Percentiles rank a stretch among this genome's conserved stretches.
Evolutionary conservation across 805 yeast genomes (phyloP).

Genomic region (Zygosaccharomyces lentus): DNA sequence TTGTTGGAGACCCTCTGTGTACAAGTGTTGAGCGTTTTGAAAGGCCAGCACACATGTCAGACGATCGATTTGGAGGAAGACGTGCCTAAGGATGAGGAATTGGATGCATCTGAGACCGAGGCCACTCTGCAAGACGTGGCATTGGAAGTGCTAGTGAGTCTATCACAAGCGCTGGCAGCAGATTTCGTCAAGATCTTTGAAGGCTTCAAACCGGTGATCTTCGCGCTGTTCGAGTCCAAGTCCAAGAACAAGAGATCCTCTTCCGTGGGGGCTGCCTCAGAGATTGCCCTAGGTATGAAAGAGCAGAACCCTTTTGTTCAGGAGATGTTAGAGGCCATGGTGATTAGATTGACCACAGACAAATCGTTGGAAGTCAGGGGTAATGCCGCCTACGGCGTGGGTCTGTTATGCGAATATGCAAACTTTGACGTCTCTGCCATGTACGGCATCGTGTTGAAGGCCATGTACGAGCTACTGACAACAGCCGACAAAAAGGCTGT

Average conservation of each 20-base stretch:
- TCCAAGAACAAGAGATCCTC: slow-evolving; percentile 72
- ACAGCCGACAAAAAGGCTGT: slow-evolving; percentile 72
- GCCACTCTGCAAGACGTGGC: slow-evolving; percentile 80
- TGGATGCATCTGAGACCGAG: slow-evolving; percentile 53
- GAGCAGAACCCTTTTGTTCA: slow-evolving; percentile 58
- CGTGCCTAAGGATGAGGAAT: slow-evolving; percentile 50
- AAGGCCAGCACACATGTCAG: slow-evolving; percentile 83
- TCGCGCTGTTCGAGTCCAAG: slow-evolving; percentile 54
- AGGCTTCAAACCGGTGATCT: slow-evolving; percentile 62
- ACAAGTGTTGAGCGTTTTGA: slow-evolving; percentile 66
- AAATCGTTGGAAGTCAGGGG: slow-evolving; percentile 85
- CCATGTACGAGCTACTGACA: slow-evolving; percentile 65
- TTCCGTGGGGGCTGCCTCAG: slow-evolving; percentile 88
- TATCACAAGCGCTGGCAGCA: slow-evolving; percentile 71
- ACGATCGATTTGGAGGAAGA: slow-evolving; percentile 65
- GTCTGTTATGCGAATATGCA: slow-evolving; percentile 56
- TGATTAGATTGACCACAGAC: slow-evolving; percentile 64
- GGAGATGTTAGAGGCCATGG: slow-evolving; percentile 67
- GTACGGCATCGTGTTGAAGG: slow-evolving; percentile 64
- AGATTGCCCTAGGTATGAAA: slow-evolving; percentile 73
- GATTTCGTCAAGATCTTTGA: slow-evolving; percentile 73
- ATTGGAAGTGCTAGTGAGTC: slow-evolving; percentile 74
- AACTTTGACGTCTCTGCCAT: slow-evolving; percentile 52
- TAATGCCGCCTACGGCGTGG: slow-evolving; percentile 94
- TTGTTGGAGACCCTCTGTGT: slow-evolving; percentile 64